Conservation (phyloP, 2,329 filamentous ascomycete genomes). For the Fusarium pininemorale region DNA sequence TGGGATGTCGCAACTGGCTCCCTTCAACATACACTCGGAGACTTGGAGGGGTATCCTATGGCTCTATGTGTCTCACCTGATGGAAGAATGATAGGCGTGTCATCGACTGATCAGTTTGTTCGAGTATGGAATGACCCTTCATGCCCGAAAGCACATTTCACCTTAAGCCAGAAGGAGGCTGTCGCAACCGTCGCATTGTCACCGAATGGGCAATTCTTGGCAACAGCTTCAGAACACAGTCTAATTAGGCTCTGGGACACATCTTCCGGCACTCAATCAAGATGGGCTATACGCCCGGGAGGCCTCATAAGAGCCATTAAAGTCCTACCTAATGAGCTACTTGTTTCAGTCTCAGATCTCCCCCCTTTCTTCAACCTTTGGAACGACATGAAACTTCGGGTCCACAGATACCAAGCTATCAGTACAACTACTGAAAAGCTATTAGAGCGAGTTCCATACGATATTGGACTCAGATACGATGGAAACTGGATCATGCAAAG, state of each 20-base stretch:
- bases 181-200: neutral
- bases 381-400: neutral
- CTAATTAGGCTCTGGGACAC: neutral
- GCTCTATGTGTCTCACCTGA: neutral
- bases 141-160: accelerated
- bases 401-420: neutral
- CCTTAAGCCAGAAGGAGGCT: neutral
- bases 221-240: neutral
- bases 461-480: neutral
- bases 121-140: neutral
- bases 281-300: neutral
- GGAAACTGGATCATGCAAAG: neutral
- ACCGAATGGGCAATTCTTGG: neutral
- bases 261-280: neutral
- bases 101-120: neutral
- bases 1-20: neutral
- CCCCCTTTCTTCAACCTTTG: neutral
- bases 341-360: neutral
- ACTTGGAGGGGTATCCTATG: neutral
- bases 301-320: neutral
- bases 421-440: neutral
- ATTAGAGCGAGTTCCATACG: neutral
- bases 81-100: neutral
- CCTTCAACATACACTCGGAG: neutral
- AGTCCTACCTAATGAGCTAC: neutral